Conservation (phyloP, 78 protist genomes). For the Dictyostelium discoideum region dicty_2.7 NC_007088.5:7639501-7640000, state of each 20-base stretch:
- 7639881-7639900: slow-evolving; percentile 21
- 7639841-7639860: slow-evolving; percentile 63
- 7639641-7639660: too few relatives aligned
- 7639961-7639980: slow-evolving; percentile 26
- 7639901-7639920: slow-evolving; percentile 61
- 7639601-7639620: too few relatives aligned
- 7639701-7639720: neutral
- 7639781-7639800: neutral
- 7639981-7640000: neutral
- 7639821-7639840: slow-evolving; percentile 10
- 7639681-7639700: too few relatives aligned
- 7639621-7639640: too few relatives aligned
- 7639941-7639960: slow-evolving; percentile 6
- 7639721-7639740: neutral
- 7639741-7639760: too few relatives aligned
- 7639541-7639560: too few relatives aligned
- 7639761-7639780: neutral
- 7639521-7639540: too few relatives aligned
- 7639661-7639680: too few relatives aligned
- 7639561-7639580: too few relatives aligned
- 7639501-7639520: too few relatives aligned
- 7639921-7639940: slow-evolving; percentile 23
- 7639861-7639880: slow-evolving; percentile 44
- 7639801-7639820: neutral
- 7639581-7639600: too few relatives aligned